Evolutionary conservation across 306 rosid species (phyloP).

Genomic region (Trifolium pratense): DNA sequence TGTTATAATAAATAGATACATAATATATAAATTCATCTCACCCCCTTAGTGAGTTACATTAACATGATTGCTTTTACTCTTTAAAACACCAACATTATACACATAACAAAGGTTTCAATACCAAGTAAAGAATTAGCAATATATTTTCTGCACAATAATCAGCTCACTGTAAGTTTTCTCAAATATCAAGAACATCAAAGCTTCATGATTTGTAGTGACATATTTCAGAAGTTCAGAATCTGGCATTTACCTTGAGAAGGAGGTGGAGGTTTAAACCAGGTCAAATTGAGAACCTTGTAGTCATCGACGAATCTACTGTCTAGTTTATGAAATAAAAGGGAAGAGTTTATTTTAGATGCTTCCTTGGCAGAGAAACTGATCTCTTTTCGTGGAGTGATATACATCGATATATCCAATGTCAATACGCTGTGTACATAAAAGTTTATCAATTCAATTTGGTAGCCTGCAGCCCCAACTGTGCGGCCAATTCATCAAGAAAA

Average conservation of each 20-base stretch:
- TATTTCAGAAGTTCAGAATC: constrained; percentile 19
- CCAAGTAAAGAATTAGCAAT: not conserved
- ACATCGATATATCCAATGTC: constrained; percentile 83
- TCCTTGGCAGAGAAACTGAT: constrained; percentile 70
- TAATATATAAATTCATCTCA: no score
- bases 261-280: constrained; percentile 85
- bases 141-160: constrained; percentile 7
- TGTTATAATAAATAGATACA: constrained; percentile 41
- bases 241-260: constrained; percentile 70
- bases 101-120: constrained; percentile 4
- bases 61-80: not conserved
- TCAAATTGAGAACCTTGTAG: constrained; percentile 77
- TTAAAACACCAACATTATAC: constrained; percentile 7
- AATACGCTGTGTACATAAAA: constrained; percentile 71
- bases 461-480: constrained; percentile 62
- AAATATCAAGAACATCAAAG: constrained; percentile 16
- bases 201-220: constrained; percentile 1
- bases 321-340: constrained; percentile 69
- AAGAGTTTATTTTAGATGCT: constrained; percentile 72
- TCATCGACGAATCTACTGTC: constrained; percentile 74
- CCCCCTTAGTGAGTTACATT: constrained; percentile 8
- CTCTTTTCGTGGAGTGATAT: constrained; percentile 77
- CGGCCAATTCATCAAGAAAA: constrained; percentile 71
- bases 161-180: constrained; percentile 27
- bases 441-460: constrained; percentile 81